Percentiles rank a stretch among this genome's conserved stretches.
Evolutionary conservation across 345 rosid species (phyloP).

Genomic region (Brassica carinata): DNA sequence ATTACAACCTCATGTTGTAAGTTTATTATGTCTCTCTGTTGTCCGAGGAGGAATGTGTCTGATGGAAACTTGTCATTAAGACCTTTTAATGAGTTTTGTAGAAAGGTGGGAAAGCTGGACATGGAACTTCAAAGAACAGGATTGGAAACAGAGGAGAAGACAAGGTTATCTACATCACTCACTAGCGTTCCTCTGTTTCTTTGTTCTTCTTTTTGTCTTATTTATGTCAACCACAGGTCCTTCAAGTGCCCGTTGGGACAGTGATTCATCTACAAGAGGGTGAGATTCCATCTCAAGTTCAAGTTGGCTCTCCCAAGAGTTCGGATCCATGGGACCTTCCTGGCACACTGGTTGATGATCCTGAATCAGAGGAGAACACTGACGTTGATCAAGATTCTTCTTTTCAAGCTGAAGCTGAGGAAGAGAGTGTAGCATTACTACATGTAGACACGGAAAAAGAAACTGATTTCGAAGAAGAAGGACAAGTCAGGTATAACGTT

Average conservation of each 20-base stretch:
- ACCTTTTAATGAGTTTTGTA: slow-evolving; percentile 30
- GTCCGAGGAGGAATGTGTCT: background rate
- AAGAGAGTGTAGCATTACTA: background rate
- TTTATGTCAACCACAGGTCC: slow-evolving; percentile 45
- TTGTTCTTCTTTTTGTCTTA: background rate
- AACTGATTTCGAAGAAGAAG: slow-evolving; percentile 38
- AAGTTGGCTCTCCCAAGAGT: slow-evolving; percentile 43
- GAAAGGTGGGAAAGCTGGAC: slow-evolving; percentile 79
- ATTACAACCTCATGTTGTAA: slow-evolving; percentile 79
- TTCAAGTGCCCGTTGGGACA: slow-evolving; percentile 86
- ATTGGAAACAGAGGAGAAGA: slow-evolving; percentile 90
- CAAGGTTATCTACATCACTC: slow-evolving; percentile 54
- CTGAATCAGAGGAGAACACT: slow-evolving; percentile 30
- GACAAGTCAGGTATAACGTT: slow-evolving; percentile 54
- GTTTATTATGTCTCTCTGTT: slow-evolving; percentile 26
- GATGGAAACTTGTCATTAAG: background rate
- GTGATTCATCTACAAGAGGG: slow-evolving; percentile 85
- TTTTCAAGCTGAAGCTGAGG: background rate
- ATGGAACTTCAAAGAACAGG: slow-evolving; percentile 82
- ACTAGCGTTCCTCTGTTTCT: slow-evolving; percentile 20
- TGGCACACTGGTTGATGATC: slow-evolving; percentile 55
- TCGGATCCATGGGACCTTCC: slow-evolving; percentile 96
- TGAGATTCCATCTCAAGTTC: slow-evolving; percentile 57
- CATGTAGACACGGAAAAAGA: slow-evolving; percentile 12
- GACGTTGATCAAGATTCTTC: slow-evolving; percentile 13